phyloP scores from a whole-genome alignment of 169 alveolate species.

The Babesia caballi region DNA sequence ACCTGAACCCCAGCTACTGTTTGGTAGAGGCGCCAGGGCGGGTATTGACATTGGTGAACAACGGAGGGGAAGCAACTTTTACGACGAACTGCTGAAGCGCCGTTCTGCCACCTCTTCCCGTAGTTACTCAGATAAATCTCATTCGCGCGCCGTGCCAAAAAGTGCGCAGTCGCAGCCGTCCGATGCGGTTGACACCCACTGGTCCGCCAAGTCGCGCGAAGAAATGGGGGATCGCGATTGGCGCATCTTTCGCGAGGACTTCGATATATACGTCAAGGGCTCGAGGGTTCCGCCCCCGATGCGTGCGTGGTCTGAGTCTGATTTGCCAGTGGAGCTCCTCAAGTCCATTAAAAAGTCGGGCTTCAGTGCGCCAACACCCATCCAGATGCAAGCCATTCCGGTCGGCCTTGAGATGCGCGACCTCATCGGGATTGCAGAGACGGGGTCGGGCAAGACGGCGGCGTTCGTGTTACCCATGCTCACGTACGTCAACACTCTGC shows the following conservation, averaged over 20 bases:
- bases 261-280: constrained; percentile 87
- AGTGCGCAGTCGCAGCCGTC: neutral
- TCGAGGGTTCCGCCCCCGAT: constrained; percentile 91
- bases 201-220: constrained; percentile 82
- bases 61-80: constrained; percentile 75
- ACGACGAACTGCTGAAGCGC: constrained; percentile 76
- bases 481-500: constrained; percentile 83
- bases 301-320: constrained; percentile 88
- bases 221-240: constrained; percentile 94
- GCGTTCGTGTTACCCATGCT: constrained; percentile 96
- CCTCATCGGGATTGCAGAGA: constrained; percentile 96
- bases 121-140: neutral
- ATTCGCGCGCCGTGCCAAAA: neutral
- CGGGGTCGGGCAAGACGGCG: constrained; percentile 96
- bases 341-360: constrained; percentile 78
- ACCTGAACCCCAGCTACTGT: constrained; percentile 84
- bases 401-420: constrained; percentile 90
- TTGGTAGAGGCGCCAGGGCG: constrained; percentile 88
- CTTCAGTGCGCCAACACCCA: constrained; percentile 91
- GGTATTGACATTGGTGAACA: constrained; percentile 81
- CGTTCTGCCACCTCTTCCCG: constrained; percentile 14
- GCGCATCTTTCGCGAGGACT: constrained; percentile 94
- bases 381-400: constrained; percentile 96
- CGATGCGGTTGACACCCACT: constrained; percentile 72
- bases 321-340: constrained; percentile 74